These are phyloP conservation scores for Moelleriella libera DNA, from an alignment of 2,329 filamentous ascomycete species.

Conservation along the genomic window DNA sequence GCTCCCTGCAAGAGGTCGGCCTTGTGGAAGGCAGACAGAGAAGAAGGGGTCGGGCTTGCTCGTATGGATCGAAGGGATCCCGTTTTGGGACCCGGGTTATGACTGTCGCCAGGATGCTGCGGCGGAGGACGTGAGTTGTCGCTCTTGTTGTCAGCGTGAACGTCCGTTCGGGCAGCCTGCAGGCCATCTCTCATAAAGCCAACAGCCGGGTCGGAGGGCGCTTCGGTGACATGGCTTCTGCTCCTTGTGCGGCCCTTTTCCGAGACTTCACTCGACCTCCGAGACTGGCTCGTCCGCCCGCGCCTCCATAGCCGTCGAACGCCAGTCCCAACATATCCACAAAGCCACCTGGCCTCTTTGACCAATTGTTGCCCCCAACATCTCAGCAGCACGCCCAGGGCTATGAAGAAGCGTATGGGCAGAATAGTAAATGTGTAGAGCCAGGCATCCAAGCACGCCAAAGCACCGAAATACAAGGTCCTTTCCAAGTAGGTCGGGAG, in stretches of 20 bases:
- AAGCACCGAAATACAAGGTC: constrained; percentile 71
- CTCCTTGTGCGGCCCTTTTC: constrained; percentile 24
- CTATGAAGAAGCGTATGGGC: constrained; percentile 75
- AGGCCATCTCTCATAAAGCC: background rate
- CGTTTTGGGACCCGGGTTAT: constrained; percentile 13
- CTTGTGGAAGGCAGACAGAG: constrained; percentile 77
- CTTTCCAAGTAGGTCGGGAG: constrained; percentile 72
- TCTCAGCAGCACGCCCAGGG: constrained; percentile 56
- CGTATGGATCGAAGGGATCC: constrained; percentile 48
- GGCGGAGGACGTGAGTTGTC: background rate
- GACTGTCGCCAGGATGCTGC: background rate
- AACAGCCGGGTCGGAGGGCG: constrained; percentile 7
- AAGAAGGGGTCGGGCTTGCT: constrained; percentile 74
- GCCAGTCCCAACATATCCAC: constrained; percentile 66
- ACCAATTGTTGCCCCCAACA: constrained; percentile 66
- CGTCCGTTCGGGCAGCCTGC: background rate
- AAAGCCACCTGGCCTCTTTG: constrained; percentile 59
- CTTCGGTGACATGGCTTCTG: constrained; percentile 20
- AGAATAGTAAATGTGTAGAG: constrained; percentile 93
- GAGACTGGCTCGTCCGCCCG: constrained; percentile 28
- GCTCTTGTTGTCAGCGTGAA: background rate
- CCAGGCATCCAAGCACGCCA: constrained; percentile 92
- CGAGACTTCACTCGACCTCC: constrained; percentile 16
- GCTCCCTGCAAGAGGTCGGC: constrained; percentile 86
- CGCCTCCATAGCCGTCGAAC: constrained; percentile 64